Percentiles rank a stretch among this genome's conserved stretches.
phyloP scores from a whole-genome alignment of 306 rosid species.

The Dicorynia guianensis region DNA sequence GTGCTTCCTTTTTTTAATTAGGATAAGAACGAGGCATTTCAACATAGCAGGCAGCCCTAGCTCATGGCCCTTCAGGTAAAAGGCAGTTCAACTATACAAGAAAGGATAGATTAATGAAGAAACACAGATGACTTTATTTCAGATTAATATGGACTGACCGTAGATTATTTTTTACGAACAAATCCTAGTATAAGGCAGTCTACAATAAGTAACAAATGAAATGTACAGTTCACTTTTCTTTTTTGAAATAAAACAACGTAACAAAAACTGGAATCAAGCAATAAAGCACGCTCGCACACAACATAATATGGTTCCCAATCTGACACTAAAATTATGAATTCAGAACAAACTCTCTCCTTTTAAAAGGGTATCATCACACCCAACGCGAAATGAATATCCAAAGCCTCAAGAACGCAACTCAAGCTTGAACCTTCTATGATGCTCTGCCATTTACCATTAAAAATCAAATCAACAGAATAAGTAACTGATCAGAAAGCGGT shows the following conservation, averaged over 20 bases:
- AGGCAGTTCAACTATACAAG: too few species aligned
- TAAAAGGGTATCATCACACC: conserved; percentile 9
- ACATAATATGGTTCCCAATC: conserved; percentile 24
- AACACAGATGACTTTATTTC: too few species aligned
- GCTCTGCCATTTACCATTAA: conserved; percentile 23
- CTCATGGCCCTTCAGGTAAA: too few species aligned
- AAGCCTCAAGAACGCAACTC: conserved; percentile 25
- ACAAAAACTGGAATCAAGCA: conserved; percentile 16
- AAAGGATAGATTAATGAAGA: too few species aligned
- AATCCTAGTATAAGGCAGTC: neutral
- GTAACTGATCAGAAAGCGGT: neutral
- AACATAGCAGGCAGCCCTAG: too few species aligned
- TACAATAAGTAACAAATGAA: conserved; percentile 26
- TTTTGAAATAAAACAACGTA: conserved; percentile 22
- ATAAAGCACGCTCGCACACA: conserved; percentile 17
- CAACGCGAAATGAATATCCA: conserved; percentile 8
- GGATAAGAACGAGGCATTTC: too few species aligned
- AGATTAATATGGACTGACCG: neutral
- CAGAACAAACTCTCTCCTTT: conserved; percentile 6
- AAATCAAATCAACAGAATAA: conserved; percentile 7
- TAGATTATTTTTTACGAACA: neutral
- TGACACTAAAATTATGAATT: neutral
- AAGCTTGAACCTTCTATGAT: conserved; percentile 6
- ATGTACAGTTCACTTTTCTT: neutral
- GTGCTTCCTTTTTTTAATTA: too few species aligned